Percentiles rank a stretch among this genome's conserved stretches.
Evolutionary conservation across 768 basidiomycete species (phyloP).

Genomic region (Lentinula raphanica): DNA sequence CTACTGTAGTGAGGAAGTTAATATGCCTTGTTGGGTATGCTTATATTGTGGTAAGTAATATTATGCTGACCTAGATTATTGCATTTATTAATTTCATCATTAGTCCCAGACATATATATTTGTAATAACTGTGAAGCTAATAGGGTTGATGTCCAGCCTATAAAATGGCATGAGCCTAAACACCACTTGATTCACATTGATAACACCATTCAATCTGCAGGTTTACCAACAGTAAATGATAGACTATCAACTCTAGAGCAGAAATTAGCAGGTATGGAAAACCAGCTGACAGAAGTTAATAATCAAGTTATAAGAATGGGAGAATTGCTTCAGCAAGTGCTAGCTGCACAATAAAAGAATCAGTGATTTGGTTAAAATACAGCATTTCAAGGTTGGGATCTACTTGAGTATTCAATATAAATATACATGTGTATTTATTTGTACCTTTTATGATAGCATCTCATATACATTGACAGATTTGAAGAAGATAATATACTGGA

Average conservation of each 20-base stretch:
- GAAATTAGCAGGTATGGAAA: not conserved
- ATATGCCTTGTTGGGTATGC: conserved; percentile 1
- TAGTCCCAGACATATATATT: not conserved
- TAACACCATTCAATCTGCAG: not conserved
- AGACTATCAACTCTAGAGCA: not conserved
- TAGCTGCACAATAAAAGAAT: no score
- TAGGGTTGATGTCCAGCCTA: not conserved
- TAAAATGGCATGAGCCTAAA: not conserved
- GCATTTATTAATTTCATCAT: no score
- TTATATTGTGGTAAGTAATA: not conserved
- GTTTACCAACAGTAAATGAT: not conserved
- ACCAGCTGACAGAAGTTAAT: no score
- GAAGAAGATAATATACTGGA: no score
- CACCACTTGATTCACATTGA: not conserved
- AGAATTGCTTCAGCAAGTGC: no score
- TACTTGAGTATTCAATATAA: no score
- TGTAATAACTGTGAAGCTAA: not conserved
- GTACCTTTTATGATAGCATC: no score
- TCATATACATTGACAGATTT: no score
- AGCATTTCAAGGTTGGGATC: no score
- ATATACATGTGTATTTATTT: no score
- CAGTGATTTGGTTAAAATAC: no score
- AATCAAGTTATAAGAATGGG: no score
- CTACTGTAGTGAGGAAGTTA: not conserved
- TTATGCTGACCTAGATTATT: not conserved